These are phyloP conservation scores for Mortierella claussenii DNA, from an alignment of 192 early-diverging fungal genomes.

Conservation along the genomic window DNA sequence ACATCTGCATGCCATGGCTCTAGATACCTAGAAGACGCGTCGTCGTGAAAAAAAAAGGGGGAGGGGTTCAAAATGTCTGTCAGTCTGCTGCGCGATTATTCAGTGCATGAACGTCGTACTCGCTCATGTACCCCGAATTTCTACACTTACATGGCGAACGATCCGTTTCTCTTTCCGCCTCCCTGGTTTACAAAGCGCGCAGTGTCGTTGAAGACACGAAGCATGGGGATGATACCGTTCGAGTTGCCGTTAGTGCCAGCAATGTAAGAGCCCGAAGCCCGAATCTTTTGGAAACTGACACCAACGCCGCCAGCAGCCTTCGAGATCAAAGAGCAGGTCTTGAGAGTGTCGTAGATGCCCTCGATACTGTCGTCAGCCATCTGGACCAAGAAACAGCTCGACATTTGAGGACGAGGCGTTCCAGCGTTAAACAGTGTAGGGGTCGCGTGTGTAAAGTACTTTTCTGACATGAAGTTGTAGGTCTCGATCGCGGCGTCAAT, in stretches of 20 bases:
- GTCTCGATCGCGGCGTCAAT: conserved; percentile 90
- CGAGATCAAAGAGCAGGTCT: conserved; percentile 94
- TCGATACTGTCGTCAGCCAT: conserved; percentile 97
- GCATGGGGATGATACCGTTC: conserved; percentile 97
- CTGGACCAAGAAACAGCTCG: conserved; percentile 92
- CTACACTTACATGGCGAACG: conserved; percentile 90
- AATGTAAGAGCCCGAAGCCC: conserved; percentile 93
- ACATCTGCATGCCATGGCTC: conserved; percentile 99
- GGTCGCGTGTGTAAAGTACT: conserved; percentile 96
- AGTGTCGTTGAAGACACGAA: conserved; percentile 97
- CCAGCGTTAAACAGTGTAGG: conserved; percentile 98
- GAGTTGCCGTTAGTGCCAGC: conserved; percentile 97
- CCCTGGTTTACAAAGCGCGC: conserved; percentile 98
- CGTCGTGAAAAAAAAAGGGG: background rate
- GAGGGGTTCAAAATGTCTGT: background rate
- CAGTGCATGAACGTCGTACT: no score
- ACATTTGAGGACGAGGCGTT: conserved; percentile 95
- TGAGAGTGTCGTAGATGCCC: conserved; percentile 97
- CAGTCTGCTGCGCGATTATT: no score
- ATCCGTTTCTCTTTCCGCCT: conserved; percentile 95
- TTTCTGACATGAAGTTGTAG: conserved; percentile 91
- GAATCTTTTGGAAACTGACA: conserved; percentile 94
- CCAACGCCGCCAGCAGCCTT: conserved; percentile 98
- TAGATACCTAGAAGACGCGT: conserved; percentile 67
- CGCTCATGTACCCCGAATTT: no score